Base-by-base conservation (phyloP, 345 rosid genomes). In the Brassica carinata region DNA sequence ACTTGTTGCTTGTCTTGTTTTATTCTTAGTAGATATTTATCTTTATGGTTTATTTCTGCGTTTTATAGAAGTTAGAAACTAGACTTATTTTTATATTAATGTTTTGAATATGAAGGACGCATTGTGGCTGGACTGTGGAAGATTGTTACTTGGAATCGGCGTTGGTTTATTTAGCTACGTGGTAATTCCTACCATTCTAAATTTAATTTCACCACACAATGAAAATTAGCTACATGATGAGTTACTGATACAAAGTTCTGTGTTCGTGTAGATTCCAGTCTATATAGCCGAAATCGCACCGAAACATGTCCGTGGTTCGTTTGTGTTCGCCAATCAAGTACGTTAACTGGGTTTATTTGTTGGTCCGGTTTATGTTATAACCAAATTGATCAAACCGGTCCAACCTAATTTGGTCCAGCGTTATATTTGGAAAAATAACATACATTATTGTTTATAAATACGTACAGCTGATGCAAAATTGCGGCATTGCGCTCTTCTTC, bases 261-360 rank as follows among this genome's bases (percentile, higher is more conserved):
- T 72, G 27, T 76, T 38, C 64, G 67, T 68, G 73, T 69, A 82
- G 85, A 78, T 82, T n/a, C 85, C 85, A 0, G 74, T 82, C n/a
- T 82, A 82, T 48, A 67, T 82, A 65, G 84, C 84, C 0, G 84
- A 82, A 51, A 82, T 85, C 17, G 83, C 87, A n/a, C 87, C 87
- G 10, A 85, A 85, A 73, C 79, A 85, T 72, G 81, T 85, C 51
- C 77, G 87, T 51, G 87, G 87, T 77, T 82, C 81, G 43, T 81
- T 85, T 72, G 83, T 82, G 13, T 80, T 84, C 30, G 85, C 82
- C 45, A 83, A 85, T 23, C 86, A 85, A 64, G 87, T 77, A 66
- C 33, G 73, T 40, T 31, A 27, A 69, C 0, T 51, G 18, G 7
- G 19, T 53, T 10, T 15, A 55, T 34, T 29, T 36, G 2, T 18